Conservation (phyloP, 176 grass and related monocot genomes). For the Lolium multiflorum region DNA sequence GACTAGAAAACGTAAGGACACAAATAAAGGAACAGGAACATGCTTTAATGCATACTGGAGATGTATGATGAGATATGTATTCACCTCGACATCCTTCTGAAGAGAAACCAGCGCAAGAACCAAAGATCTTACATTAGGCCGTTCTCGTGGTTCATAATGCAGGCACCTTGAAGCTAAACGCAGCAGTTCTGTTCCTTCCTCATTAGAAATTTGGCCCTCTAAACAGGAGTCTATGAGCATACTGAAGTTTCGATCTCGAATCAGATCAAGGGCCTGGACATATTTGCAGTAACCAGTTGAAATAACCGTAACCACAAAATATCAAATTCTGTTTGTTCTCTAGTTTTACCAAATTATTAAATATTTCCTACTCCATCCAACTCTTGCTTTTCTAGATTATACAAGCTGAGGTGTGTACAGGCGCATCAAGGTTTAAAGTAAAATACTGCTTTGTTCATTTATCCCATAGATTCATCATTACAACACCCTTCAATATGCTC, state of each 20-base stretch:
- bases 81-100: constrained; percentile 80
- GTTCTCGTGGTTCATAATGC: constrained; percentile 83
- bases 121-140: constrained; percentile 78
- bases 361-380: constrained; percentile 7
- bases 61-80: constrained; percentile 36
- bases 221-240: constrained; percentile 90
- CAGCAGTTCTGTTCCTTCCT: constrained; percentile 85
- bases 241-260: constrained; percentile 86
- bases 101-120: constrained; percentile 72
- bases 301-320: not conserved
- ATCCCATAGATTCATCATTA: constrained; percentile 26
- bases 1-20: constrained; percentile 11
- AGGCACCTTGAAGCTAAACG: constrained; percentile 90
- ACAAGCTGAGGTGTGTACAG: not conserved
- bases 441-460: constrained; percentile 6
- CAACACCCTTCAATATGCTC: constrained; percentile 4
- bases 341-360: not conserved
- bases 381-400: not conserved
- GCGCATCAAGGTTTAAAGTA: constrained; percentile 3
- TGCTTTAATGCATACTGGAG: constrained; percentile 26
- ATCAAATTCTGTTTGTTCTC: constrained; percentile 10
- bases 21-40: constrained; percentile 25
- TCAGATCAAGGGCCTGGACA: constrained; percentile 87
- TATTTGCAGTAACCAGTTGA: constrained; percentile 5
- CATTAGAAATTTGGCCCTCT: constrained; percentile 91